Evolutionary conservation across 2,329 filamentous ascomycete species (phyloP), one percentile per base, ranked within the genome.

Genomic region (Aspergillus caelatus): DNA sequence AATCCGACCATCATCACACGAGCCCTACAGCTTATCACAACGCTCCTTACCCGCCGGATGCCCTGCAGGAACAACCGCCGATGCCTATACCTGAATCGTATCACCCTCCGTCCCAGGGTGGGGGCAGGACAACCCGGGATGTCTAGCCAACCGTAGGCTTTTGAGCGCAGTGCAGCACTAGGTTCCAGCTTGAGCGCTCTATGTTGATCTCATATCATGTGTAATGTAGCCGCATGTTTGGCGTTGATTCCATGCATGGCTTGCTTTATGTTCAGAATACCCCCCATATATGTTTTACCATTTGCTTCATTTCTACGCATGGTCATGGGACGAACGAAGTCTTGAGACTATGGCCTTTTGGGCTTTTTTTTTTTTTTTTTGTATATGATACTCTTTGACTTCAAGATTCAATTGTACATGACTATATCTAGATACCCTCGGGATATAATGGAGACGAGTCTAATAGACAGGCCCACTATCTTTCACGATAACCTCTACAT

Each of bases 71-170:
- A 58, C 71, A 74, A 41, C 67, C 66, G 1, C 74, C 74, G 5
- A 75, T 76, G 30, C 73, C 74, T 41, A 67, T 77, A 48, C 71
- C 73, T 3, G 74, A 76, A 21, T 61, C 71, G 16, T 75, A 74
- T 55, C 69, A 71, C 52, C 70, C 74, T 21, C 67, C 67, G 1
- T 69, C 71, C 34, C 68, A 71, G 32, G 70, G 70, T 52, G 52
- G 34, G 19, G 21, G 52, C 21, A 39, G 52, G 21, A 39, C 32
- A 26, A 39, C 32, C 34, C 52, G 52, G 19, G 52, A 55, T n/a
- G 32, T 55, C 11, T 55, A 55, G 32, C 52, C 21, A 34, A 55
- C 16, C 23, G 21, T 52, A 34, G 19, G 28, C 48, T 21, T 16
- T 21, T 9, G 21, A 55, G 11, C 32, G 52, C 52, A 54, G 10